Evolutionary conservation across 2,329 filamentous ascomycete genomes (phyloP).

Genomic region (Apiospora phragmitis): DNA sequence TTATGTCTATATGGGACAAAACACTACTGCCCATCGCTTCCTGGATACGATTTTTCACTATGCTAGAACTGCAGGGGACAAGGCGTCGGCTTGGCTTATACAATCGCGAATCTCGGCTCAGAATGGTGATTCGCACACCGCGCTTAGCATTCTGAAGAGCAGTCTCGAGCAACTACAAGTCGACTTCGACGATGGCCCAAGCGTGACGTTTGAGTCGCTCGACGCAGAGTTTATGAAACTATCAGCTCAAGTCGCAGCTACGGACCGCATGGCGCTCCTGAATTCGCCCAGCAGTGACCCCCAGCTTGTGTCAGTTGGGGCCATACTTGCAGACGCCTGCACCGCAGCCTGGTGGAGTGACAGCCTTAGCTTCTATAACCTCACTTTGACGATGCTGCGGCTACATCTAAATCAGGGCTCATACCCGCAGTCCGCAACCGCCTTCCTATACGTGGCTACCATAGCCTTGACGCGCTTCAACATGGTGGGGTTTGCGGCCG

Average conservation of each 20-base stretch:
- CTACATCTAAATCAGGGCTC: conserved; percentile 63
- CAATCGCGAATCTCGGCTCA: conserved; percentile 78
- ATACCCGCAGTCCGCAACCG: conserved; percentile 69
- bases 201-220: conserved; percentile 67
- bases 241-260: conserved; percentile 58
- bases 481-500: conserved; percentile 66
- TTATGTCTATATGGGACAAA: conserved; percentile 75
- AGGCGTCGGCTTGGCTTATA: conserved; percentile 80
- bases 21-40: conserved; percentile 66
- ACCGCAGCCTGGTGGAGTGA: conserved; percentile 75
- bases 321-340: conserved; percentile 69
- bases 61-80: conserved; percentile 73
- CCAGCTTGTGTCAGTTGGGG: conserved; percentile 63
- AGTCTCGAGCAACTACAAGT: conserved; percentile 72
- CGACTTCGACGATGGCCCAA: conserved; percentile 60
- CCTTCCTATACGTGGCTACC: conserved; percentile 67
- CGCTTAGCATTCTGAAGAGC: conserved; percentile 69
- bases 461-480: conserved; percentile 70
- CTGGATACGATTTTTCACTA: conserved; percentile 69
- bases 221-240: conserved; percentile 71
- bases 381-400: conserved; percentile 65
- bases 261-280: conserved; percentile 50
- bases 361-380: conserved; percentile 69
- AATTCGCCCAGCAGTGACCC: conserved; percentile 47
- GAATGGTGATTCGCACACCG: conserved; percentile 67